Evolutionary conservation across 1,284 basidiomycete species (phyloP).

Genomic region (Anthracocystis setariae): DNA sequence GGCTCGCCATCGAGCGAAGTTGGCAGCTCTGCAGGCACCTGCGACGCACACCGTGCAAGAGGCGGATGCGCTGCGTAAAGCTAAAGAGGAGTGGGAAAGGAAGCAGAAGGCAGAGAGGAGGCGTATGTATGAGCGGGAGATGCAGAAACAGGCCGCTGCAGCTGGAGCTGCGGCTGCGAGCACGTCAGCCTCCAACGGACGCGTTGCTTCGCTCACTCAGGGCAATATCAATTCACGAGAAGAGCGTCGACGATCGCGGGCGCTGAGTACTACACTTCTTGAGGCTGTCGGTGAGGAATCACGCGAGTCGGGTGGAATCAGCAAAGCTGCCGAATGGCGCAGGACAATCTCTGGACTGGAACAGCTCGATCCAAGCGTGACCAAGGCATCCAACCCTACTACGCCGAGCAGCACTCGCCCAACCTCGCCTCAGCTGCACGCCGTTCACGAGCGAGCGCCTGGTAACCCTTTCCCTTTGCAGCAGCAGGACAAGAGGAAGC

Average conservation of each 20-base stretch:
- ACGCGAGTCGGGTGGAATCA: conserved; percentile 9
- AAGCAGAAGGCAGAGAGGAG: conserved; percentile 38
- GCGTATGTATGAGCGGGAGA: conserved; percentile 42
- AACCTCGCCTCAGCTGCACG: conserved; percentile 23
- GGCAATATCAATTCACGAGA: conserved; percentile 11
- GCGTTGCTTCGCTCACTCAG: conserved; percentile 21
- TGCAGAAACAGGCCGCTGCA: conserved; percentile 29
- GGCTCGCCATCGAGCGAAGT: conserved; percentile 44
- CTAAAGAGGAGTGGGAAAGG: conserved; percentile 50
- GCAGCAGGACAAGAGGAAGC: conserved; percentile 12
- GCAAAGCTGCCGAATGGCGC: conserved; percentile 42
- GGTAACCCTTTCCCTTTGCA: conserved; percentile 33
- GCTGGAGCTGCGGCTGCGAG: conserved; percentile 22
- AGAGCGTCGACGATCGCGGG: conserved; percentile 37
- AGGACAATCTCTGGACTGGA: conserved; percentile 33
- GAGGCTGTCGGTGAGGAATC: conserved; percentile 39
- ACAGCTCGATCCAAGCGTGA: conserved; percentile 29
- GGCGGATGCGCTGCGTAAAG: conserved; percentile 35
- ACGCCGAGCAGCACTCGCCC: conserved; percentile 29
- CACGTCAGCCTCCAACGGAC: conserved; percentile 17
- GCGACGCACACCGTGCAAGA: conserved; percentile 45
- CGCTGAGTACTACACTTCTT: conserved; percentile 36
- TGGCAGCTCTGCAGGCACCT: conserved; percentile 48
- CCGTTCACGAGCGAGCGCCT: not conserved
- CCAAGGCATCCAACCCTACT: conserved; percentile 14